Evolutionary conservation across 176 grass and related monocot species (phyloP).

Genomic region (Typha latifolia): DNA sequence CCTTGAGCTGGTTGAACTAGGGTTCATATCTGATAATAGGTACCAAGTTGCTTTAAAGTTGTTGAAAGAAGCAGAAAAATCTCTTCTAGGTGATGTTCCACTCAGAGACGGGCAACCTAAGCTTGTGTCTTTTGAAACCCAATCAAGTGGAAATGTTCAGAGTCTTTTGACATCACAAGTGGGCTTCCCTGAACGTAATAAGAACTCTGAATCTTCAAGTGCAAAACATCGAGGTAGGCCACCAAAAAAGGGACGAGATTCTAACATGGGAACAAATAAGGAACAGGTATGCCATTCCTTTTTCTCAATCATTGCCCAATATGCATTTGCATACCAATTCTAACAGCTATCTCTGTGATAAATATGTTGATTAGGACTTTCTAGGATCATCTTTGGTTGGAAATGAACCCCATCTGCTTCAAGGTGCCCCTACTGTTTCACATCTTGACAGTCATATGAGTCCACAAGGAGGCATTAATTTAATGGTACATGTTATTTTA

Average conservation of each 20-base stretch:
- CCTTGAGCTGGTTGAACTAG: conserved; percentile 58
- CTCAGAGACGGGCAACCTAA: conserved; percentile 49
- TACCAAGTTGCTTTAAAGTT: conserved; percentile 78
- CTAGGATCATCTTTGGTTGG: conserved; percentile 57
- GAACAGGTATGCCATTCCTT: conserved; percentile 38
- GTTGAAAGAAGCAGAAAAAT: conserved; percentile 61
- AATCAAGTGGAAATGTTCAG: conserved; percentile 57
- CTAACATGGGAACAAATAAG: conserved; percentile 48
- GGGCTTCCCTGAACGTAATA: conserved; percentile 38
- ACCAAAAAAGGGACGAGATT: conserved; percentile 57
- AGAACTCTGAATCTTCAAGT: conserved; percentile 44
- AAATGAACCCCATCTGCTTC: conserved; percentile 42
- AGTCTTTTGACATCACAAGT: conserved; percentile 30
- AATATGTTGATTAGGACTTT: conserved; percentile 53
- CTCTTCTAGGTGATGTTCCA: conserved; percentile 56
- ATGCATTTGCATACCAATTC: conserved; percentile 7
- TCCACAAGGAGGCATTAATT: conserved; percentile 52
- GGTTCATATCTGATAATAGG: conserved; percentile 74
- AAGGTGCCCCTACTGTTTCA: conserved; percentile 28
- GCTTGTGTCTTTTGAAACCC: conserved; percentile 69
- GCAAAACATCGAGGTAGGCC: conserved; percentile 54
- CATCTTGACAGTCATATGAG: conserved; percentile 56
- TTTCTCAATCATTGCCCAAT: conserved; percentile 3
- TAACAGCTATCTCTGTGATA: neutral
- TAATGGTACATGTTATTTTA: conserved; percentile 41